Percentiles rank a stretch among this genome's conserved stretches.
Conservation (phyloP, 805 yeast genomes). For the Yueomyces sinensis region DNA sequence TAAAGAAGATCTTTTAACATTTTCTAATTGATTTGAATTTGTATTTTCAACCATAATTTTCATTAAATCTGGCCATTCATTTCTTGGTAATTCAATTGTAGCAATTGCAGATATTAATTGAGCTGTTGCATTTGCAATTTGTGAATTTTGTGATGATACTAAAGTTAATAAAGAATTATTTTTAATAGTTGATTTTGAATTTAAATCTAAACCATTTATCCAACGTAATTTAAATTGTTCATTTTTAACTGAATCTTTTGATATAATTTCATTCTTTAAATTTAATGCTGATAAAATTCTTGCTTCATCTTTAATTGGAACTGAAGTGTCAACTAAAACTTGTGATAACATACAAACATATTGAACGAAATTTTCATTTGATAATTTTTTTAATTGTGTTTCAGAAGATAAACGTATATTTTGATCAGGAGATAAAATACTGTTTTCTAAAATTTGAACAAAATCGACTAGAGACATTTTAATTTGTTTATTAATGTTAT, state of each 20-base stretch:
- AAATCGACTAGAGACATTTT: slow-evolving; percentile 34
- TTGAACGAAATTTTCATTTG: slow-evolving; percentile 63
- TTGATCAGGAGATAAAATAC: slow-evolving; percentile 58
- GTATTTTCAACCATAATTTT: slow-evolving; percentile 78
- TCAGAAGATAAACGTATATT: slow-evolving; percentile 65
- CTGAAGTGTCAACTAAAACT: slow-evolving; percentile 52
- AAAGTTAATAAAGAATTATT: slow-evolving; percentile 49
- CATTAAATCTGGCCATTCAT: slow-evolving; percentile 82
- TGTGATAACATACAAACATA: slow-evolving; percentile 59
- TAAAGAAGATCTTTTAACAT: slow-evolving; percentile 76
- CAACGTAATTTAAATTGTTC: slow-evolving; percentile 58
- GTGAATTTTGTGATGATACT: slow-evolving; percentile 41
- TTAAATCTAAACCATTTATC: slow-evolving; percentile 41
- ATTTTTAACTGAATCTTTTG: slow-evolving; percentile 58
- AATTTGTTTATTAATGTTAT: too few species aligned
- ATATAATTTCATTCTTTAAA: slow-evolving; percentile 73
- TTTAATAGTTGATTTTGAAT: slow-evolving; percentile 52
- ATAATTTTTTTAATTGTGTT: slow-evolving; percentile 54
- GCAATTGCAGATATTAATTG: slow-evolving; percentile 95
- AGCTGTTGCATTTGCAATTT: slow-evolving; percentile 81
- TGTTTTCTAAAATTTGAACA: slow-evolving; percentile 61
- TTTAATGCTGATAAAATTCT: slow-evolving; percentile 85
- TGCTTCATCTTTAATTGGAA: slow-evolving; percentile 48
- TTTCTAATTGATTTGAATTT: slow-evolving; percentile 57
- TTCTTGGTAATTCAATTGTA: slow-evolving; percentile 80